Evolutionary conservation across 148 eudicot genomes (phyloP).

Genomic region (Camellia sinensis): DNA sequence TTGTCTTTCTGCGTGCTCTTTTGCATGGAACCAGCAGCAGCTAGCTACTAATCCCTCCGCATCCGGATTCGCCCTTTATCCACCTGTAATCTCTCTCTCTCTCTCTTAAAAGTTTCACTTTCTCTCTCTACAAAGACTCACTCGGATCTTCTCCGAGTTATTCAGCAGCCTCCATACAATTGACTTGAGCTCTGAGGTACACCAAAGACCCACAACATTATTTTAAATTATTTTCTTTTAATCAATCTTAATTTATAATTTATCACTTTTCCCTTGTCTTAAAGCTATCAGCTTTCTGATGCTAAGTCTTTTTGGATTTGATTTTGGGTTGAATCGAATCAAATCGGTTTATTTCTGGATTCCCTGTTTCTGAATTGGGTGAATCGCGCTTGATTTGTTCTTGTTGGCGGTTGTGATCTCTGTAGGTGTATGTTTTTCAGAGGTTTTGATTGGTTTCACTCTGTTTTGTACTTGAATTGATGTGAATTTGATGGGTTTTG

Average conservation of each 20-base stretch:
- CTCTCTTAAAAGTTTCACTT: neutral
- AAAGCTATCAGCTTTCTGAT: neutral
- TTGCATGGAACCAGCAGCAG: conserved; percentile 11
- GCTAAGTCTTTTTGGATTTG: neutral
- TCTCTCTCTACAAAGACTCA: neutral
- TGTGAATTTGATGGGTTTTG: neutral
- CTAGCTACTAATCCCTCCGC: neutral
- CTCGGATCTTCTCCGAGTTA: conserved; percentile 7
- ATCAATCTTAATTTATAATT: no score
- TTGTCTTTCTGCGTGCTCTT: conserved; percentile 3
- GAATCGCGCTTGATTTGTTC: conserved; percentile 8
- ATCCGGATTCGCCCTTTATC: neutral
- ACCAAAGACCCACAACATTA: neutral
- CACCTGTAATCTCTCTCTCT: neutral
- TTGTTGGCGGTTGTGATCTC: neutral
- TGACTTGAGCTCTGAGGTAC: neutral
- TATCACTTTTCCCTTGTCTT: neutral
- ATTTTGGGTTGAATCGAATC: neutral
- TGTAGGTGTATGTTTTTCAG: neutral
- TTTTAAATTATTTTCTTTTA: neutral
- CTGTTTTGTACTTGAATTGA: neutral
- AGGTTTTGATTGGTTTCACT: neutral
- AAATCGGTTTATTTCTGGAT: neutral
- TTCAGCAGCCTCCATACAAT: neutral
- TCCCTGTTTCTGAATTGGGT: neutral